phyloP scores from a whole-genome alignment of 1,284 basidiomycete genomes.

The Testicularia cyperi region DNA sequence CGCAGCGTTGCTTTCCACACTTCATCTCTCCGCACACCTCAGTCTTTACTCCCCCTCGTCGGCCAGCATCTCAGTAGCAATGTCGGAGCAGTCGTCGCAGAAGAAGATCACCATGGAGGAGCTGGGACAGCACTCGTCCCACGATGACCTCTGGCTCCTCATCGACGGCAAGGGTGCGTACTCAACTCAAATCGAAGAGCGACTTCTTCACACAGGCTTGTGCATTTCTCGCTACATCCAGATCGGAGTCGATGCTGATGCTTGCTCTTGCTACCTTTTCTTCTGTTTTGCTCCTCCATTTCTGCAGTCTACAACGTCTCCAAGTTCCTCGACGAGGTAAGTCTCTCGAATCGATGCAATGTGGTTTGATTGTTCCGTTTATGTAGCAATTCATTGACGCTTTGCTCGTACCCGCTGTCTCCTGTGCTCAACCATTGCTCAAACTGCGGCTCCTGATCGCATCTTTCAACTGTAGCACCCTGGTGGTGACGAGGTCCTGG shows the following conservation, averaged over 20 bases:
- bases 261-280: background rate
- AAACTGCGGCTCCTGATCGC: background rate
- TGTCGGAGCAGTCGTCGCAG: constrained; percentile 14
- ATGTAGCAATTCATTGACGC: too few relatives aligned
- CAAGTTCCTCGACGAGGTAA: constrained; percentile 93
- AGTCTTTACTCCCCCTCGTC: too few relatives aligned
- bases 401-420: background rate
- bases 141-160: constrained; percentile 58
- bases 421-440: too few relatives aligned
- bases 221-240: too few relatives aligned
- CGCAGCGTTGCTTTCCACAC: too few relatives aligned
- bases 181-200: background rate
- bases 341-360: constrained; percentile 29
- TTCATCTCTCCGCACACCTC: too few relatives aligned
- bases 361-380: background rate
- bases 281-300: background rate
- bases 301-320: constrained; percentile 85
- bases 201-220: too few relatives aligned
- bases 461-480: constrained; percentile 67
- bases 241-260: background rate
- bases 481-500: constrained; percentile 94
- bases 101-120: constrained; percentile 57
- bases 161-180: constrained; percentile 56
- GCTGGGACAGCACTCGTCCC: constrained; percentile 51
- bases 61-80: too few relatives aligned